Conservation (phyloP, 257 asterid species). For the Cruciata laevipes region DNA sequence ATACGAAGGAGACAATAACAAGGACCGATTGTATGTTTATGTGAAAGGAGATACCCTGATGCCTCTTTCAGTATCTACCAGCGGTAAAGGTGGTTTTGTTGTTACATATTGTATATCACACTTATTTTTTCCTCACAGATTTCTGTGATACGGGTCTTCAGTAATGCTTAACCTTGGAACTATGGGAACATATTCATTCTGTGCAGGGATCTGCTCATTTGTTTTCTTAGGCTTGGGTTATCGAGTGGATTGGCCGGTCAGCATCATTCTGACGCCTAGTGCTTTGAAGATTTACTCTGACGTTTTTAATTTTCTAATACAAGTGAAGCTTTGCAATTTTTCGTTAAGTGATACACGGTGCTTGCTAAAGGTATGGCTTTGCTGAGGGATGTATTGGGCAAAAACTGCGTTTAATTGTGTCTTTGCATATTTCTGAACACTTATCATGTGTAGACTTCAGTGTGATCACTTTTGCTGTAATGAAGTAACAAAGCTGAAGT, state of each 20-base stretch:
- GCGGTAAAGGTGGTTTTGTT: conserved; percentile 39
- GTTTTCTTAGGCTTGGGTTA: conserved; percentile 91
- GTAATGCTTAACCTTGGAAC: conserved; percentile 11
- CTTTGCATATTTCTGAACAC: background rate
- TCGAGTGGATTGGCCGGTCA: conserved; percentile 92
- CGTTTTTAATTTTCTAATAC: conserved; percentile 78
- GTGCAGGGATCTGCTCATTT: conserved; percentile 77
- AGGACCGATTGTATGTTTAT: conserved; percentile 66
- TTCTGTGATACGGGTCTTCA: background rate
- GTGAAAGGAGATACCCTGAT: conserved; percentile 43
- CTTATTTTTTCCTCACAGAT: conserved; percentile 2
- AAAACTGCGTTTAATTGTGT: background rate
- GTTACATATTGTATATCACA: background rate
- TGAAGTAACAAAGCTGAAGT: background rate
- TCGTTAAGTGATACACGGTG: conserved; percentile 82
- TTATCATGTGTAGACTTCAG: background rate
- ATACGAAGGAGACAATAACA: conserved; percentile 81
- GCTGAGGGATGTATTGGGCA: background rate
- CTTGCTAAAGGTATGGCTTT: conserved; percentile 57
- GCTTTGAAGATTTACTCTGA: conserved; percentile 76
- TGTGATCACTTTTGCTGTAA: background rate
- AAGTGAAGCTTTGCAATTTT: conserved; percentile 89
- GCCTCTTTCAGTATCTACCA: conserved; percentile 45
- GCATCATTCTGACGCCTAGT: conserved; percentile 64
- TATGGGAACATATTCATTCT: conserved; percentile 17